Evolutionary conservation across 495 filamentous ascomycete species (phyloP), one percentile per base, ranked within the genome.

Genomic region (Acidomyces sp.): DNA sequence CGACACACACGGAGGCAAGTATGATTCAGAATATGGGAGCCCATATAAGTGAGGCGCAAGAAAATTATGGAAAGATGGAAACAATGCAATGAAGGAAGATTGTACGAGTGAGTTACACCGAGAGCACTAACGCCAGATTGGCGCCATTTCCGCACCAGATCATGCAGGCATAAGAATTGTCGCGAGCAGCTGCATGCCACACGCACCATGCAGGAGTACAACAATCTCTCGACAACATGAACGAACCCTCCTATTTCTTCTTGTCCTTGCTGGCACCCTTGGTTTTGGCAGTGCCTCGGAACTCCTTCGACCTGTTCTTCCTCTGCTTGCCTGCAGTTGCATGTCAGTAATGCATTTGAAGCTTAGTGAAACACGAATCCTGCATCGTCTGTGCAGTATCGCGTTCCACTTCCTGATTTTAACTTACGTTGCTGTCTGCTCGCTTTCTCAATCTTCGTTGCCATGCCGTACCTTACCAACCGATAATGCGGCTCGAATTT

Each of bases 401-500:
- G n/a, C n/a, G n/a, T n/a, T n/a, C n/a, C n/a, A n/a, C n/a, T n/a
- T n/a, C n/a, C n/a, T n/a, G n/a, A n/a, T n/a, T n/a, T n/a, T n/a
- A n/a, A 92, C 92, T 59, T 90, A 97, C 90, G 86, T 67, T 99
- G 92, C 70, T 99, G 90, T 72, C 92, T 77, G 70, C 76, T 82
- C 51, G 92, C 71, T 71, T 85, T 85, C 80, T 99, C 92, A 62
- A 86, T 72, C 83, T 96, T 96, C 57, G 60, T 66, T 49, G 84
- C 87, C 46, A 80, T 72, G 56, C 90, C 90, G 62, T 92, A 80
- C 55, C 92, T 77, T 65, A 96, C 77, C 45, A 93, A 75, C 63
- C 90, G 77, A 80, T 93, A 96, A 68, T 82, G 81, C 55, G 92
- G 92, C 80, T 99, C 92, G 67, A 96, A 99, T 70, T 95, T 94